Conservation (phyloP, 352 stramenopile genomes). For the Phytophthora litchii region DNA sequence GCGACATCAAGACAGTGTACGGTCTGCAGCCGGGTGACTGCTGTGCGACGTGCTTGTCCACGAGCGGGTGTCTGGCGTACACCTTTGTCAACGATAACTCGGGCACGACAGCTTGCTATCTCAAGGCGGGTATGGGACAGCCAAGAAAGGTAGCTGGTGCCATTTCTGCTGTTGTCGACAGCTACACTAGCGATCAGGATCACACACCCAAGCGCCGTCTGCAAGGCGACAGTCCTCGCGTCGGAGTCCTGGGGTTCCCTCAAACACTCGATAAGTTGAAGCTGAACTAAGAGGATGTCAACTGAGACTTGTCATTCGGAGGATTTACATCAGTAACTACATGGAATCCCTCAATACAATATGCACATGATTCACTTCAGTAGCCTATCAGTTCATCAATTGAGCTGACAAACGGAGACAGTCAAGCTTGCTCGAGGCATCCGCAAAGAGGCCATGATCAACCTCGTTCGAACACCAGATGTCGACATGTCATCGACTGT, state of each 20-base stretch:
- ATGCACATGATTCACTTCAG: no score
- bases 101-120: slow-evolving; percentile 40
- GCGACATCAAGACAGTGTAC: slow-evolving; percentile 48
- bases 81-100: slow-evolving; percentile 49
- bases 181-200: slow-evolving; percentile 35
- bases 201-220: slow-evolving; percentile 32
- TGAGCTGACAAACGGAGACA: no score
- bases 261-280: slow-evolving; percentile 10
- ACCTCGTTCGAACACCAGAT: no score
- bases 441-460: no score
- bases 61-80: slow-evolving; percentile 51
- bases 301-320: not conserved
- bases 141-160: slow-evolving; percentile 30
- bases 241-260: not conserved
- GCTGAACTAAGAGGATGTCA: slow-evolving; percentile 3
- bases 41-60: slow-evolving; percentile 49
- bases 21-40: slow-evolving; percentile 39
- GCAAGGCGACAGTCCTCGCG: slow-evolving; percentile 2
- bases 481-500: no score
- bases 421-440: no score
- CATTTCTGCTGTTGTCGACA: slow-evolving; percentile 46
- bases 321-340: not conserved
- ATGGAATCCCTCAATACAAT: not conserved
- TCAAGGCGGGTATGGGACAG: slow-evolving; percentile 42
- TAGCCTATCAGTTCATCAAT: no score